A percentile compares a stretch with the other conserved stretches of the same genome.
Evolutionary conservation across 192 early-diverging fungal genomes (phyloP).

Genomic region (Rhizophlyctis rosea): DNA sequence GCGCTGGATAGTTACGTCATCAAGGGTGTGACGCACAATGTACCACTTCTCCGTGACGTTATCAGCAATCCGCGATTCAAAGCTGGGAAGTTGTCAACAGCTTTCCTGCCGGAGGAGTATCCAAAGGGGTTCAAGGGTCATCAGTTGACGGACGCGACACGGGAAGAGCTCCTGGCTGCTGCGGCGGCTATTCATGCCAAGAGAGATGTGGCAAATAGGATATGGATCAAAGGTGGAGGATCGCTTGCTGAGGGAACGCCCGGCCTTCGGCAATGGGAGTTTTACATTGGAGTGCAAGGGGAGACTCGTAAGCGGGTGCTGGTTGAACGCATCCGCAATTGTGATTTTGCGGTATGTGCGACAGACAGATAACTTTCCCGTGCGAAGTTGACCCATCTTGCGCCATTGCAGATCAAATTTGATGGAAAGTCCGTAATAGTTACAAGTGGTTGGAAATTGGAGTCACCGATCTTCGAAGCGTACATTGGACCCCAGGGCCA

Average conservation of each 20-base stretch:
- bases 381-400: not conserved
- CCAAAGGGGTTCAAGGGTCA: slow-evolving; percentile 83
- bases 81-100: slow-evolving; percentile 75
- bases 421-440: slow-evolving; percentile 31
- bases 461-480: slow-evolving; percentile 61
- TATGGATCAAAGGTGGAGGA: slow-evolving; percentile 48
- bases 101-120: slow-evolving; percentile 86
- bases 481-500: not conserved
- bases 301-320: not conserved
- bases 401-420: too few species aligned
- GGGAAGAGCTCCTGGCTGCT: slow-evolving; percentile 63
- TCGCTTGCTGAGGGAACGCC: slow-evolving; percentile 3
- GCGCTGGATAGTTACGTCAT: slow-evolving; percentile 91
- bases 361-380: not conserved
- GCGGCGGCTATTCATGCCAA: slow-evolving; percentile 65
- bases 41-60: slow-evolving; percentile 87
- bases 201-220: slow-evolving; percentile 59
- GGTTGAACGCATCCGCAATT: too few species aligned
- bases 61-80: slow-evolving; percentile 68
- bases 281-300: slow-evolving; percentile 18
- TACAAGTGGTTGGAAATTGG: slow-evolving; percentile 66
- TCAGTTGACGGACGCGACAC: slow-evolving; percentile 44
- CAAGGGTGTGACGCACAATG: slow-evolving; percentile 94
- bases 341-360: slow-evolving; percentile 4
- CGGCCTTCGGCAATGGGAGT: slow-evolving; percentile 13